A percentile compares a stretch with the other conserved stretches of the same genome.
Conservation (phyloP, 2,329 filamentous ascomycete species). For the Neonectria magnoliae region DNA sequence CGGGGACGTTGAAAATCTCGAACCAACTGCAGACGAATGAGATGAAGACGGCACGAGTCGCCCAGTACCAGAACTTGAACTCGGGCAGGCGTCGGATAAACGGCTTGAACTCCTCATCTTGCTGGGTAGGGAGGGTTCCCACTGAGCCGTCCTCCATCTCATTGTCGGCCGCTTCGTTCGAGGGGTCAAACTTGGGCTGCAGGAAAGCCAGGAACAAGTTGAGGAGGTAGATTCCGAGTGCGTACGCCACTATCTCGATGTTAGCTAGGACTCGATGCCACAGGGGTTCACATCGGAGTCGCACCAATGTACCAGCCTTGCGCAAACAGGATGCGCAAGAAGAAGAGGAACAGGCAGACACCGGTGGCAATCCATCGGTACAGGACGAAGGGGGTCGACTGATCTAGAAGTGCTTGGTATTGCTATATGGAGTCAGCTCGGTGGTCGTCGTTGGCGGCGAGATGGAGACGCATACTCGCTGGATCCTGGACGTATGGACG, state of each 20-base stretch:
- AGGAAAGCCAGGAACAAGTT: conserved; percentile 99
- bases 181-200: conserved; percentile 98
- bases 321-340: conserved; percentile 86
- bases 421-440: conserved; percentile 63
- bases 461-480: conserved; percentile 66
- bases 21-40: conserved; percentile 93
- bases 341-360: conserved; percentile 80
- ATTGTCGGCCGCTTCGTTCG: conserved; percentile 88
- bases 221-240: conserved; percentile 96
- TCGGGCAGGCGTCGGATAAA: conserved; percentile 96
- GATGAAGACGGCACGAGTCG: conserved; percentile 86
- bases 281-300: conserved; percentile 36
- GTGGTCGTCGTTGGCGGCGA: conserved; percentile 8
- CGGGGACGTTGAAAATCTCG: conserved; percentile 92
- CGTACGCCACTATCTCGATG: conserved; percentile 82
- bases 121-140: conserved; percentile 87
- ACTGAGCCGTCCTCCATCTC: conserved; percentile 94
- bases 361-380: conserved; percentile 94
- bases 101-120: conserved; percentile 96
- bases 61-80: conserved; percentile 99
- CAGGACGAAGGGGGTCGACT: conserved; percentile 86
- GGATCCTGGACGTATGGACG: conserved; percentile 80
- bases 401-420: conserved; percentile 94
- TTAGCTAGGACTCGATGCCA: conserved; percentile 19
- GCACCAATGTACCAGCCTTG: conserved; percentile 99